These are phyloP conservation scores for Tuctoria greenei DNA, from an alignment of 176 grass and related monocot genomes.

Conservation along the genomic window DNA sequence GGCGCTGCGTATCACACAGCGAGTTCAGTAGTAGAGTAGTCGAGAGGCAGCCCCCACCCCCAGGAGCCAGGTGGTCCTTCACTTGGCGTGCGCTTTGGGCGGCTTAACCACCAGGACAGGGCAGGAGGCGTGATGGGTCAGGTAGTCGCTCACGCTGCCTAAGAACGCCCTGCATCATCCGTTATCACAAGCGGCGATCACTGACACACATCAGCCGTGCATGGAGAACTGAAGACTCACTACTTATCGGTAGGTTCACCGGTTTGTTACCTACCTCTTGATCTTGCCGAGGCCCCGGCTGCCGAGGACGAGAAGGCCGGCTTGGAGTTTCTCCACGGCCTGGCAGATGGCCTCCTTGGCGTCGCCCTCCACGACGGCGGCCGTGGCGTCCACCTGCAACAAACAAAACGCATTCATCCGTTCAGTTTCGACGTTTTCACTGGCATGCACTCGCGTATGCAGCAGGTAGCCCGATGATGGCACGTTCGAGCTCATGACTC, in stretches of 20 bases:
- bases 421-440: not conserved
- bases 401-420: not conserved
- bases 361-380: conserved; percentile 65
- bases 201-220: not conserved
- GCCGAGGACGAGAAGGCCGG: conserved; percentile 67
- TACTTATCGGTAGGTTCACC: not conserved
- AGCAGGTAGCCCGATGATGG: no score
- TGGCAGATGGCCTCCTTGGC: conserved; percentile 73
- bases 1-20: no score
- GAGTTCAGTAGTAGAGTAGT: not conserved
- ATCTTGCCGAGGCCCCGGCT: conserved; percentile 67
- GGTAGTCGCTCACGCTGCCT: conserved; percentile 85
- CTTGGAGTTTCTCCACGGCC: conserved; percentile 52
- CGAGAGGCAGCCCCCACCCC: not conserved
- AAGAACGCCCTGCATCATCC: conserved; percentile 55
- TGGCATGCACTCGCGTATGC: no score
- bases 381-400: conserved; percentile 44
- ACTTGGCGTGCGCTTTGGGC: conserved; percentile 35
- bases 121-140: conserved; percentile 70
- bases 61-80: not conserved
- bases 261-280: conserved; percentile 66
- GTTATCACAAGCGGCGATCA: not conserved
- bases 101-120: conserved; percentile 63
- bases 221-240: not conserved
- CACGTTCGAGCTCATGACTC: no score